A percentile compares a stretch with the other conserved stretches of the same genome.
Evolutionary conservation across 2,329 filamentous ascomycete species (phyloP).

Genomic region (Hypomyces perniciosus): DNA sequence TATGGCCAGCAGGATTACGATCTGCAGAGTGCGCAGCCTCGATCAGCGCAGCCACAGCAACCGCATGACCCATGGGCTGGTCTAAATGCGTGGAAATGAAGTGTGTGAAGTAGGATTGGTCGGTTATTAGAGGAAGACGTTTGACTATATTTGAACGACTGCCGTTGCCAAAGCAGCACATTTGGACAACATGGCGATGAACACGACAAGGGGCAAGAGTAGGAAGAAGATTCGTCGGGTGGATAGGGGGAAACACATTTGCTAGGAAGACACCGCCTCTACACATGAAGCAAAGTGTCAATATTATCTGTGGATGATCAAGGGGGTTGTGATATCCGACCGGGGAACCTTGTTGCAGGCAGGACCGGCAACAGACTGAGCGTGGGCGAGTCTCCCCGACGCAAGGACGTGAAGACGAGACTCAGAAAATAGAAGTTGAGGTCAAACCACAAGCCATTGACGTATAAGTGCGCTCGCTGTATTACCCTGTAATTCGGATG

Average conservation of each 20-base stretch:
- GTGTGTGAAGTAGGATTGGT: not conserved
- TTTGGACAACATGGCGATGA: not conserved
- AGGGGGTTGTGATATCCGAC: not conserved
- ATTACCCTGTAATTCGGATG: no score
- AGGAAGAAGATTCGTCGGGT: no score
- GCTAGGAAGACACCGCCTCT: no score
- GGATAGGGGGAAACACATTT: no score
- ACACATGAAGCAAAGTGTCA: no score
- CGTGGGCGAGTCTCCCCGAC: no score
- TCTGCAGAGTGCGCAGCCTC: slow-evolving; percentile 26
- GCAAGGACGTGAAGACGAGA: no score
- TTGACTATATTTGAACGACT: no score
- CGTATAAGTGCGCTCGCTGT: no score
- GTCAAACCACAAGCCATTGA: no score
- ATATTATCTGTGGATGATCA: not conserved
- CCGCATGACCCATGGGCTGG: slow-evolving; percentile 47
- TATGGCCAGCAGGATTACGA: slow-evolving; percentile 36
- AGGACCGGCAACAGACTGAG: not conserved
- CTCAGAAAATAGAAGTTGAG: no score
- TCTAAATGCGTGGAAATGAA: slow-evolving; percentile 46
- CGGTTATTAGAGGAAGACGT: not conserved
- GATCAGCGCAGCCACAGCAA: slow-evolving; percentile 32
- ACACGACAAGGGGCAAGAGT: no score
- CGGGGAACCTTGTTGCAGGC: not conserved
- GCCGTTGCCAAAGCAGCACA: not conserved